phyloP scores from a whole-genome alignment of 108 stramenopile genomes.

The Tribonema minus region DNA sequence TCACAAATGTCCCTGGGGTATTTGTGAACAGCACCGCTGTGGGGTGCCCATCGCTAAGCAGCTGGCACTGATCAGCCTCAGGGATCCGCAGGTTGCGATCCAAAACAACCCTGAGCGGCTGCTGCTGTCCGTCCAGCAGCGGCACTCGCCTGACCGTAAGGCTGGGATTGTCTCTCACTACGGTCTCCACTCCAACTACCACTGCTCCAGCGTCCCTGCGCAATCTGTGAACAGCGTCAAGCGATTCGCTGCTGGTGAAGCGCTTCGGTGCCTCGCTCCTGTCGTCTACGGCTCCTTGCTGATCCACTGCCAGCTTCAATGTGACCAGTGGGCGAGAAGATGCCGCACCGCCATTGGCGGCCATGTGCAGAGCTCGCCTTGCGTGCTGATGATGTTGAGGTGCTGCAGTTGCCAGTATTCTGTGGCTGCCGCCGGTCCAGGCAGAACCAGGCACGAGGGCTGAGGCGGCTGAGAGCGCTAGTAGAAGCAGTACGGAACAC shows the following conservation, averaged over 20 bases:
- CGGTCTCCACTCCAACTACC: constrained; percentile 34
- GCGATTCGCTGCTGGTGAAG: constrained; percentile 25
- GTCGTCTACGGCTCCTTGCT: constrained; percentile 47
- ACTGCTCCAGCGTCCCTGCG: constrained; percentile 32
- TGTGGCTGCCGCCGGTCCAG: too few relatives aligned
- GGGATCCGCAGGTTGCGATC: constrained; percentile 17
- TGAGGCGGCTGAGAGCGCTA: too few relatives aligned
- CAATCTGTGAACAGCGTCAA: constrained; percentile 40
- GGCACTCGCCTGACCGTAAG: constrained; percentile 31
- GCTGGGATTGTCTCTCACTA: constrained; percentile 35
- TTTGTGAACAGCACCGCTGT: background rate
- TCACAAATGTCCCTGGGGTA: background rate
- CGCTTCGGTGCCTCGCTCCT: constrained; percentile 19
- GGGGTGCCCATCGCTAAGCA: background rate
- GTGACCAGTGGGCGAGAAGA: constrained; percentile 12
- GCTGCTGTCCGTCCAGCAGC: background rate
- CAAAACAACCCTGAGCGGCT: constrained; percentile 36
- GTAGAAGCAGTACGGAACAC: too few relatives aligned
- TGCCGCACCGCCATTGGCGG: too few relatives aligned
- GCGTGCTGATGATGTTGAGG: too few relatives aligned
- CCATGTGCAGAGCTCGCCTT: too few relatives aligned
- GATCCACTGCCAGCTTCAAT: constrained; percentile 39
- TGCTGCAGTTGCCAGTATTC: too few relatives aligned
- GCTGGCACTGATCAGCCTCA: background rate
- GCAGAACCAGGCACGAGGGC: too few relatives aligned